A percentile compares a stretch with the other conserved stretches of the same genome.
Evolutionary conservation across 1,284 basidiomycete species (phyloP).

Genomic region (Rhodotorula sp.): DNA sequence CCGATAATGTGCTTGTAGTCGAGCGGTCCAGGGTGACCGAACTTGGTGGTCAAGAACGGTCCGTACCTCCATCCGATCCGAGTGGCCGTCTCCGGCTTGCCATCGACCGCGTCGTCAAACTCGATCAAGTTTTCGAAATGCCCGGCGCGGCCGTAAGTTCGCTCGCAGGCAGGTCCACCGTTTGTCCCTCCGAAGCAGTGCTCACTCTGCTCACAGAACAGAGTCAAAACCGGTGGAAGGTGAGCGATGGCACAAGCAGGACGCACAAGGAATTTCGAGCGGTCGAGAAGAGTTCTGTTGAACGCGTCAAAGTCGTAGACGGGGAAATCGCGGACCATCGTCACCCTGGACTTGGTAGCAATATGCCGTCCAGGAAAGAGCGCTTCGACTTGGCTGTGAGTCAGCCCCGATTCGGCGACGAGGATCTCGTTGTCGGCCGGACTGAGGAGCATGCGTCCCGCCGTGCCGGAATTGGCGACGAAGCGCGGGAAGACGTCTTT

Average conservation of each 20-base stretch:
- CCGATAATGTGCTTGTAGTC: background rate
- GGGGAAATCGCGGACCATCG: background rate
- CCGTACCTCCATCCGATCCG: slow-evolving; percentile 3
- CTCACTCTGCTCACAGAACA: background rate
- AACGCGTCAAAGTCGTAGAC: slow-evolving; percentile 2
- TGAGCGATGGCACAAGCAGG: too few species aligned
- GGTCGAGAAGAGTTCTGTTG: background rate
- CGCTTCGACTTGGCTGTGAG: background rate
- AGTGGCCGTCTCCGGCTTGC: background rate
- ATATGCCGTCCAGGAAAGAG: background rate
- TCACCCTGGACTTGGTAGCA: background rate
- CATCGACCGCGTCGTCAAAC: slow-evolving; percentile 4
- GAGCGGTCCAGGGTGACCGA: background rate
- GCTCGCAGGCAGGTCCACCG: background rate
- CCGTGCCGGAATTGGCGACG: background rate
- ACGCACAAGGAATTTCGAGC: background rate
- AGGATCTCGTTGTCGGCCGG: background rate
- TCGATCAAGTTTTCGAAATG: slow-evolving; percentile 14
- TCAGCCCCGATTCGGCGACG: too few species aligned
- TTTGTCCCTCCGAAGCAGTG: background rate
- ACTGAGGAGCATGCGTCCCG: background rate
- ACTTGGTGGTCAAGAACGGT: background rate
- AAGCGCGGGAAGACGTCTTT: background rate
- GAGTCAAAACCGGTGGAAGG: background rate
- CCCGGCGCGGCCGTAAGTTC: background rate